Percentiles rank a stretch among this genome's conserved stretches.
phyloP scores from a whole-genome alignment of 1,284 basidiomycete genomes.

The Trametes sp. region DNA sequence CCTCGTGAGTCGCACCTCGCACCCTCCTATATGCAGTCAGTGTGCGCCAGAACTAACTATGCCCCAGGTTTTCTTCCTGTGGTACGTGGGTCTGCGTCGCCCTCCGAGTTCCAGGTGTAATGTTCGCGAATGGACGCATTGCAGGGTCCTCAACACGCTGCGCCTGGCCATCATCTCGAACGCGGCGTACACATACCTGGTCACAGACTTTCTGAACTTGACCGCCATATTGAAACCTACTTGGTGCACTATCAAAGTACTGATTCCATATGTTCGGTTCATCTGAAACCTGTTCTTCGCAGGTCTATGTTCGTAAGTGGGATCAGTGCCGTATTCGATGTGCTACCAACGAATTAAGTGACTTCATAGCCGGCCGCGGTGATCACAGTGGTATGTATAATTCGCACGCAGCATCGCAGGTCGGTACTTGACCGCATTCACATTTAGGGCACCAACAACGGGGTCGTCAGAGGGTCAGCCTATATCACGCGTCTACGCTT shows the following conservation, averaged over 20 bases:
- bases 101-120: neutral
- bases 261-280: too few species aligned
- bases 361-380: constrained; percentile 5
- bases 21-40: neutral
- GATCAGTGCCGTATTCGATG: too few species aligned
- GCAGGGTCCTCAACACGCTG: constrained; percentile 5
- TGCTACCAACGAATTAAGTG: too few species aligned
- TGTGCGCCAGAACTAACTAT: neutral
- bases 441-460: neutral
- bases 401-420: too few species aligned
- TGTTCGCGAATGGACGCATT: too few species aligned
- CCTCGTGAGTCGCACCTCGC: neutral
- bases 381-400: neutral
- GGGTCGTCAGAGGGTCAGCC: constrained; percentile 2
- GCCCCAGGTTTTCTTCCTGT: constrained; percentile 2
- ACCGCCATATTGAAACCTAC: neutral
- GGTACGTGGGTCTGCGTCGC: neutral
- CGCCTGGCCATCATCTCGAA: neutral
- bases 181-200: constrained; percentile 3
- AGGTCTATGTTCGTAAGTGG: too few species aligned
- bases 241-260: too few species aligned
- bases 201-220: constrained; percentile 4
- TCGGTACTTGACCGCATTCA: too few species aligned
- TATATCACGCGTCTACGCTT: too few species aligned
- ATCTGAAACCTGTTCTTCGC: too few species aligned